phyloP scores from a whole-genome alignment of 164 flowering plant species.

The Malania oleifera region DNA sequence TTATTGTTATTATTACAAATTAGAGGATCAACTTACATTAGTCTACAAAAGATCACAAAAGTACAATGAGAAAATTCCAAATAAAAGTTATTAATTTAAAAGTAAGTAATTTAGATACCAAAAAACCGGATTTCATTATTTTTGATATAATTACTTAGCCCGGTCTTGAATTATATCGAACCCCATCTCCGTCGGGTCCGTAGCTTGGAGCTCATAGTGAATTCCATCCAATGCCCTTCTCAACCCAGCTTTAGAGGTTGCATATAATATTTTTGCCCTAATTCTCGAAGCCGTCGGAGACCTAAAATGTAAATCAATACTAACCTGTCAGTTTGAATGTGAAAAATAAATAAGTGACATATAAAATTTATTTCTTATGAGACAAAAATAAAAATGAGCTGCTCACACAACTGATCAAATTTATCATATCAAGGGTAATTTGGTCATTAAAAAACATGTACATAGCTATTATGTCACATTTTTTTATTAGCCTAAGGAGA shows the following conservation, averaged over 20 bases:
- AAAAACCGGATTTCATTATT: background rate
- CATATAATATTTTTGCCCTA: slow-evolving; percentile 83
- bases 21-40: slow-evolving; percentile 17
- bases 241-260: slow-evolving; percentile 83
- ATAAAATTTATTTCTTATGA: too few species aligned
- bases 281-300: slow-evolving; percentile 83
- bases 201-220: slow-evolving; percentile 86
- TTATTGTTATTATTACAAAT: slow-evolving; percentile 13
- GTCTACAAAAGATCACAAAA: background rate
- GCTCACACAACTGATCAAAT: too few species aligned
- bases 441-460: too few species aligned
- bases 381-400: too few species aligned
- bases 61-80: background rate
- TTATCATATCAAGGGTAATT: too few species aligned
- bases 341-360: too few species aligned
- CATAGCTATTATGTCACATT: too few species aligned
- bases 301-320: slow-evolving; percentile 36
- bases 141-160: slow-evolving; percentile 39
- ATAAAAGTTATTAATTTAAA: slow-evolving; percentile 16
- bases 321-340: too few species aligned
- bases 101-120: slow-evolving; percentile 7
- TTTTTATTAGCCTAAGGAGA: too few species aligned
- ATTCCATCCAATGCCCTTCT: slow-evolving; percentile 87
- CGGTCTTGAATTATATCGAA: slow-evolving; percentile 68
- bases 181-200: slow-evolving; percentile 95